Percentiles rank a stretch among this genome's conserved stretches.
Conservation (phyloP, 73 alveolate species). For the Tetrahymena elliotti region DNA sequence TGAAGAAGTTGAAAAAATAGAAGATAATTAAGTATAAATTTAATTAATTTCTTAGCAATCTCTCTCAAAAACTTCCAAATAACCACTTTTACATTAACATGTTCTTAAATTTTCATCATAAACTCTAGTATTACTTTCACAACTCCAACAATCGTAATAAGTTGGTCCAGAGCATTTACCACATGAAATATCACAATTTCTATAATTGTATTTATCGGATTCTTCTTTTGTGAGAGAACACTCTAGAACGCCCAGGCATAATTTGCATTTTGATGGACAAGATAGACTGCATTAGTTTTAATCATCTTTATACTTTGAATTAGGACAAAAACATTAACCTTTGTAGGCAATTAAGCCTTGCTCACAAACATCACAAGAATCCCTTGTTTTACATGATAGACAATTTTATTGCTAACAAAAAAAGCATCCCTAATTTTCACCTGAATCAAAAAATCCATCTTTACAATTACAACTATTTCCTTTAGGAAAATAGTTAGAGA, state of each 20-base stretch:
- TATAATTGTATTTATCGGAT: not conserved
- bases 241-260: not conserved
- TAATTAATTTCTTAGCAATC: not conserved
- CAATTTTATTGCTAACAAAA: not conserved
- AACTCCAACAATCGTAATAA: not conserved
- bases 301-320: not conserved
- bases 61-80: not conserved
- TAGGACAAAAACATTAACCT: not conserved
- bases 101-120: not conserved
- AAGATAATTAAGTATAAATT: not conserved
- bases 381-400: not conserved
- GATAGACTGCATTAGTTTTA: not conserved
- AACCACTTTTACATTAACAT: not conserved
- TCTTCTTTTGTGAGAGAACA: not conserved
- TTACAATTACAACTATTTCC: not conserved
- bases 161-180: not conserved
- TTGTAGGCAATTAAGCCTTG: not conserved
- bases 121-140: not conserved
- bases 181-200: not conserved
- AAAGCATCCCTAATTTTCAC: not conserved
- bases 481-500: not conserved
- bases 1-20: not conserved
- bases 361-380: not conserved
- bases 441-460: not conserved
- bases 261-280: not conserved